Percentiles rank a stretch among this genome's conserved stretches.
Conservation (phyloP, 176 grass and related monocot genomes). For the Neostapfia colusana region DNA sequence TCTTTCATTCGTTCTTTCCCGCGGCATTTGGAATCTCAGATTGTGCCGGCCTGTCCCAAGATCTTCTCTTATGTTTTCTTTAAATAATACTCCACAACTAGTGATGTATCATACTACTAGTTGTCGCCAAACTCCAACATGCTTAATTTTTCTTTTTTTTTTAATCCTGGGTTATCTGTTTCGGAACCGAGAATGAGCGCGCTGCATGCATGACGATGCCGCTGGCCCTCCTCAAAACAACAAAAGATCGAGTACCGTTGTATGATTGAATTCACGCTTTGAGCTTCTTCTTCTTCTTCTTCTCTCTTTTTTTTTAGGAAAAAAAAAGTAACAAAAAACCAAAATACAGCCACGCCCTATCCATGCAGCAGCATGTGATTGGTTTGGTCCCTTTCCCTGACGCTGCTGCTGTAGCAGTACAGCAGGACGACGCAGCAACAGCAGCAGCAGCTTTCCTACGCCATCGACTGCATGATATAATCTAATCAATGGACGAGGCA, state of each 20-base stretch:
- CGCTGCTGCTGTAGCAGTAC: conserved; percentile 38
- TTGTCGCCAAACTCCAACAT: neutral
- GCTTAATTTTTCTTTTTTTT: neutral
- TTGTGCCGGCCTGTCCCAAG: conserved; percentile 25
- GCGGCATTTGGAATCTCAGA: conserved; percentile 28
- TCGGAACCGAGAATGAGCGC: conserved; percentile 10
- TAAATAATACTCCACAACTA: neutral
- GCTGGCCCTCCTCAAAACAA: conserved; percentile 43
- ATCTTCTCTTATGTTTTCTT: conserved; percentile 13
- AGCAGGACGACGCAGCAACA: conserved; percentile 38
- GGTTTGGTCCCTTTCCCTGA: conserved; percentile 62
- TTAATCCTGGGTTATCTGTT: conserved; percentile 4
- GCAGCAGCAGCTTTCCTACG: conserved; percentile 7
- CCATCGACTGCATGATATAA: conserved; percentile 4
- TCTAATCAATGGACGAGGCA: conserved; percentile 27
- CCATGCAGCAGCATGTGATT: conserved; percentile 63
- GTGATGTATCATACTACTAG: neutral
- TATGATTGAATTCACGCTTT: conserved; percentile 21
- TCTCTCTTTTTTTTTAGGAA: no score
- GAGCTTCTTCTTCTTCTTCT: neutral
- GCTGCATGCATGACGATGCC: neutral
- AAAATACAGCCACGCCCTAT: conserved; percentile 11
- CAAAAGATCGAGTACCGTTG: conserved; percentile 21
- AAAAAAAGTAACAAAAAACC: neutral
- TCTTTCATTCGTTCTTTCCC: conserved; percentile 21